Percentiles rank a stretch among this genome's conserved stretches.
Evolutionary conservation across 805 yeast species (phyloP).

Genomic region (Teunomyces aglyptinius): DNA sequence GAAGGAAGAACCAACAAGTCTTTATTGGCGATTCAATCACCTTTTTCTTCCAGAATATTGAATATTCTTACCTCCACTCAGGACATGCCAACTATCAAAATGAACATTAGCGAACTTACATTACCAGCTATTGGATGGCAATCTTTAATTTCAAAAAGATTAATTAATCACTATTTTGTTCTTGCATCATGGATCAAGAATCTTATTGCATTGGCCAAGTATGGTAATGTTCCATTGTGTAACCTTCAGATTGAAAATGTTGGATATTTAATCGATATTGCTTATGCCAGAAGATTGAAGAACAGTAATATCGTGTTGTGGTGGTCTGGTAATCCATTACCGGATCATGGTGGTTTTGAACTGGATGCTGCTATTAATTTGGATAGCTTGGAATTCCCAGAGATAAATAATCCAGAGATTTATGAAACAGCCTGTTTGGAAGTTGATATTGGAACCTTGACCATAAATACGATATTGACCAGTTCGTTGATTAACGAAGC

Average conservation of each 20-base stretch:
- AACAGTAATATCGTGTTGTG: conserved; percentile 73
- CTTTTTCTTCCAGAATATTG: conserved; percentile 48
- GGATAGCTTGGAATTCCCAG: conserved; percentile 63
- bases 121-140: conserved; percentile 86
- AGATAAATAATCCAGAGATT: conserved; percentile 72
- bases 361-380: conserved; percentile 57
- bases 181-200: conserved; percentile 72
- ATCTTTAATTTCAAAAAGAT: conserved; percentile 56
- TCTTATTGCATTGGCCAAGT: conserved; percentile 62
- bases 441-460: conserved; percentile 71
- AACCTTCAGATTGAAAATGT: conserved; percentile 76
- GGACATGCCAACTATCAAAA: conserved; percentile 62
- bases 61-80: conserved; percentile 45
- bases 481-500: conserved; percentile 83
- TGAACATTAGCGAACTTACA: conserved; percentile 56
- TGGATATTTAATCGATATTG: conserved; percentile 78
- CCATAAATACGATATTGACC: conserved; percentile 82
- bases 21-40: conserved; percentile 72
- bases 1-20: conserved; percentile 63
- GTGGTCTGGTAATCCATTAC: conserved; percentile 85
- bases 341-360: conserved; percentile 84
- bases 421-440: conserved; percentile 79
- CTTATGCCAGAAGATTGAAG: conserved; percentile 74
- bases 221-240: conserved; percentile 82
- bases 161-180: conserved; percentile 69